These are phyloP conservation scores for Nothopassalora personata DNA, from an alignment of 2,329 filamentous ascomycete genomes.

Conservation along the genomic window DNA sequence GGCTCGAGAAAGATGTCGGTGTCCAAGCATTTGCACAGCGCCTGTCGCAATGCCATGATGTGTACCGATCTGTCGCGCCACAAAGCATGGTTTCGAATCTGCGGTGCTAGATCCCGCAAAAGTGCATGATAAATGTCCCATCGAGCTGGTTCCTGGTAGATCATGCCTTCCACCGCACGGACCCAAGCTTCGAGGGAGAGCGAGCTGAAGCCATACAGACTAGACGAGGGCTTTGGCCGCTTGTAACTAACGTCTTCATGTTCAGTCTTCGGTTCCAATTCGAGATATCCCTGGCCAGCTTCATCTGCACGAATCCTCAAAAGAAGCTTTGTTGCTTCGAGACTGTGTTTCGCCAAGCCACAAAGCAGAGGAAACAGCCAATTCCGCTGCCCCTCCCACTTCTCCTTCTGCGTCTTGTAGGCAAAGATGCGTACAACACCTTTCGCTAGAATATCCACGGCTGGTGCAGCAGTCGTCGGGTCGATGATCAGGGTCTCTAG, in stretches of 20 bases:
- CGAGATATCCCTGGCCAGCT: constrained; percentile 20
- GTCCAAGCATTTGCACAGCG: constrained; percentile 78
- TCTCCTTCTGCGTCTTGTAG: constrained; percentile 22
- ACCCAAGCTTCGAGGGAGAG: constrained; percentile 16
- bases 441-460: constrained; percentile 16
- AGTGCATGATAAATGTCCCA: constrained; percentile 67
- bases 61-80: constrained; percentile 70
- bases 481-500: constrained; percentile 13
- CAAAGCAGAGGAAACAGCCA: constrained; percentile 23
- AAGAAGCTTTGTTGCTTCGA: constrained; percentile 17
- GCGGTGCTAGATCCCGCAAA: constrained; percentile 76
- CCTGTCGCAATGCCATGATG: constrained; percentile 67
- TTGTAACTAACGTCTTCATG: neutral
- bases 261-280: neutral
- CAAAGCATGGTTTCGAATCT: constrained; percentile 83
- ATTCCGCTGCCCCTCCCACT: constrained; percentile 22
- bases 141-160: constrained; percentile 9
- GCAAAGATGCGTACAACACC: constrained; percentile 20
- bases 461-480: constrained; percentile 7
- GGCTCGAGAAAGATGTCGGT: constrained; percentile 75
- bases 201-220: constrained; percentile 14
- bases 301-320: constrained; percentile 20
- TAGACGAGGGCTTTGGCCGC: constrained; percentile 1
- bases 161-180: constrained; percentile 16
- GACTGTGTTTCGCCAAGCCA: constrained; percentile 14